Conservation (phyloP, 306 rosid species). For the Rubus idaeus region DNA sequence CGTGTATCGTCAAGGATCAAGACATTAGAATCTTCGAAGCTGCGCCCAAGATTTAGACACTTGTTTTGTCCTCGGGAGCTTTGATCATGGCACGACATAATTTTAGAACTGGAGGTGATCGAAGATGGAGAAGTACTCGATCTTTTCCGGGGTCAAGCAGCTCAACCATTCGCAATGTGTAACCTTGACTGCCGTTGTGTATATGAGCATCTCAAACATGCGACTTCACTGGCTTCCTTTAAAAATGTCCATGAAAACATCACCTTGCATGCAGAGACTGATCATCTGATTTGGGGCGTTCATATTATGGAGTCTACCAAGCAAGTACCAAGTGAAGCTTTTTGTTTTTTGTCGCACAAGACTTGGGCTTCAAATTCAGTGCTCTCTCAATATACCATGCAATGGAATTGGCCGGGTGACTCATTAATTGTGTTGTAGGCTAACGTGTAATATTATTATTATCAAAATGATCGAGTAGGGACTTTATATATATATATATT, state of each 20-base stretch:
- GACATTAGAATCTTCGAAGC: slow-evolving; percentile 66
- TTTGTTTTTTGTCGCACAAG: no score
- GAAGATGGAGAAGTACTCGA: neutral
- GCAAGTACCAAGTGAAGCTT: neutral
- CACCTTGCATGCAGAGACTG: neutral
- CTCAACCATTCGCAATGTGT: slow-evolving; percentile 80
- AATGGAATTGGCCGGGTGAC: no score
- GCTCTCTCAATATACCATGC: no score
- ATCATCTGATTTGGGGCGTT: neutral
- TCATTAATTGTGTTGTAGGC: no score
- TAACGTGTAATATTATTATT: neutral
- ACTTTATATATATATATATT: no score
- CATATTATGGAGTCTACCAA: neutral
- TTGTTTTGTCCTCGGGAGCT: slow-evolving; percentile 58
- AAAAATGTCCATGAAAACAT: slow-evolving; percentile 40
- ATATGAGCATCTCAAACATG: slow-evolving; percentile 78
- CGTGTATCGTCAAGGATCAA: slow-evolving; percentile 87
- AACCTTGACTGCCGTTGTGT: slow-evolving; percentile 82
- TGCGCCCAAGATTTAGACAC: slow-evolving; percentile 78
- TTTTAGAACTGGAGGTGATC: slow-evolving; percentile 59
- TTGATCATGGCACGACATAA: slow-evolving; percentile 83
- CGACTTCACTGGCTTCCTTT: slow-evolving; percentile 65
- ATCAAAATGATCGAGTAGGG: neutral
- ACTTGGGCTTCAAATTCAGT: no score
- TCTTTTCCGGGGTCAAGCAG: slow-evolving; percentile 70